phyloP scores from a whole-genome alignment of 805 yeast species.

The Candida lessepsii region DNA sequence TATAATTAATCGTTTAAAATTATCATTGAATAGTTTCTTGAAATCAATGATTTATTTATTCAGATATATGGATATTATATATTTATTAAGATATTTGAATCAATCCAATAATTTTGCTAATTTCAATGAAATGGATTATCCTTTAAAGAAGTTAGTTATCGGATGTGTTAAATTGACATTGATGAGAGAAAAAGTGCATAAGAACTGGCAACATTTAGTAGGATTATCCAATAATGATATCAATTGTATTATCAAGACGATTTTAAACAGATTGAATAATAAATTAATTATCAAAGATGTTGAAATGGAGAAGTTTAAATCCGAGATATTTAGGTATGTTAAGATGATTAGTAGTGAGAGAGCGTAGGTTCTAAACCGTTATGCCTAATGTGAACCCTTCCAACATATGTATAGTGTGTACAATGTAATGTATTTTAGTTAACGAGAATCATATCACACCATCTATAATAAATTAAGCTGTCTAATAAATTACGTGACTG shows the following conservation, averaged over 20 bases:
- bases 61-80: constrained; percentile 47
- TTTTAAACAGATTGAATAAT: constrained; percentile 41
- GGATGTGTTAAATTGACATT: constrained; percentile 43
- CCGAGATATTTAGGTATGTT: constrained; percentile 42
- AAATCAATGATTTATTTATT: constrained; percentile 42
- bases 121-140: constrained; percentile 44
- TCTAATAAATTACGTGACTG: too few species aligned
- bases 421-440: too few species aligned
- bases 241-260: constrained; percentile 32
- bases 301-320: constrained; percentile 37
- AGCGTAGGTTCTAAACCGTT: background rate
- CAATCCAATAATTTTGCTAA: constrained; percentile 45
- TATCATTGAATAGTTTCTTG: constrained; percentile 36
- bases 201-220: constrained; percentile 36
- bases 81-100: constrained; percentile 43
- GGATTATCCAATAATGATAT: constrained; percentile 38
- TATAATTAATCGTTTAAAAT: constrained; percentile 35
- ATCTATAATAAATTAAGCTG: too few species aligned
- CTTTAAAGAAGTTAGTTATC: constrained; percentile 38
- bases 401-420: background rate
- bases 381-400: background rate
- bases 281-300: constrained; percentile 36
- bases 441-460: too few species aligned
- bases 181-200: constrained; percentile 24
- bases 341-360: constrained; percentile 33